phyloP scores from a whole-genome alignment of 2,329 filamentous ascomycete genomes.

The Botrytis galanthina region DNA sequence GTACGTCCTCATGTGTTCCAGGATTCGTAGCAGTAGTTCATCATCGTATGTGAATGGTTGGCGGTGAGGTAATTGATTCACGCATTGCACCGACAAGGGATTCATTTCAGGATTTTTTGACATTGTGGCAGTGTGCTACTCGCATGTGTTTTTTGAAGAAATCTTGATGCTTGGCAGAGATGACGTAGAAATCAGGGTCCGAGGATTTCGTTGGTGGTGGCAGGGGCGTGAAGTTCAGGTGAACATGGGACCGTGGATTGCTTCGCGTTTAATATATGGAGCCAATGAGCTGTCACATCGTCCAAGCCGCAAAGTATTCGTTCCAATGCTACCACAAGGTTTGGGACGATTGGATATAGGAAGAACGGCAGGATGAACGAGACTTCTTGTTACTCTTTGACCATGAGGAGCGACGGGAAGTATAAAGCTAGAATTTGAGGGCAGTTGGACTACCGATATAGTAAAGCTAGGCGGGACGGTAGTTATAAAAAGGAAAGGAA shows the following conservation, averaged over 20 bases:
- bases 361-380: neutral
- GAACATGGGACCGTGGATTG: neutral
- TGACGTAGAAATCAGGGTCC: slow-evolving; percentile 5
- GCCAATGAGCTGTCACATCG: slow-evolving; percentile 15
- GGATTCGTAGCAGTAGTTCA: neutral
- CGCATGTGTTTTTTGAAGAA: neutral
- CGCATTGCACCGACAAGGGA: neutral
- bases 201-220: neutral
- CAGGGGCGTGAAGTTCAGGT: neutral
- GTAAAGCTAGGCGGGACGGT: neutral
- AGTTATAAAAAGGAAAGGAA: neutral
- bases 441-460: neutral
- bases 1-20: neutral
- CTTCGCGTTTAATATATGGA: slow-evolving; percentile 1
- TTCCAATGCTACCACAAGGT: neutral
- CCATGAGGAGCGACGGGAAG: neutral
- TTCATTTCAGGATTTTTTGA: slow-evolving; percentile 6
- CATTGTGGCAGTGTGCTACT: neutral
- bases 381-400: neutral
- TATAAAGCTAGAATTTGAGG: neutral
- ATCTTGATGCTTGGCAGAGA: slow-evolving; percentile 10
- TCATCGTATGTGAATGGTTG: slow-evolving; percentile 5
- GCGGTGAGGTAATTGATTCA: slow-evolving; percentile 4
- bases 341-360: neutral
- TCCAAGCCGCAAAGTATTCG: slow-evolving; percentile 2